These are phyloP conservation scores for Pterulicium gracile DNA, from an alignment of 1,284 basidiomycete genomes.

Conservation along the genomic window DNA sequence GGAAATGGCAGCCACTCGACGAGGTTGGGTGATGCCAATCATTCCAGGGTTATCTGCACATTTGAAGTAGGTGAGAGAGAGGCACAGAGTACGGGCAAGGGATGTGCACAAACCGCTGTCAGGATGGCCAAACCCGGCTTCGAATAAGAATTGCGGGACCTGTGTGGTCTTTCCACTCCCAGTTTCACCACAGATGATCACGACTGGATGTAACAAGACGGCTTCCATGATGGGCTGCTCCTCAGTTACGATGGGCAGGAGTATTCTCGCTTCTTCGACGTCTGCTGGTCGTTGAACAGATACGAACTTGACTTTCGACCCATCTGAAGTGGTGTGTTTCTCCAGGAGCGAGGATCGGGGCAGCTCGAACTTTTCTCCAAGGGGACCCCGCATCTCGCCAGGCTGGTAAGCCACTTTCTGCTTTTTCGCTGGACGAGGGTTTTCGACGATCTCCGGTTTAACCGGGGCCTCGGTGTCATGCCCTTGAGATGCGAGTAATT, in stretches of 20 bases:
- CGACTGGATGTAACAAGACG: constrained; percentile 79
- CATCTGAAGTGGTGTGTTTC: constrained; percentile 22
- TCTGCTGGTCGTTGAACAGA: constrained; percentile 59
- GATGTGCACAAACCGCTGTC: constrained; percentile 53
- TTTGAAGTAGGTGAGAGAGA: constrained; percentile 6
- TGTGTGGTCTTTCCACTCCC: constrained; percentile 99
- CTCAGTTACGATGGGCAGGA: constrained; percentile 86
- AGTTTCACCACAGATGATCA: constrained; percentile 94
- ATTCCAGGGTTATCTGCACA: constrained; percentile 87
- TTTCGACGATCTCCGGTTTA: constrained; percentile 9
- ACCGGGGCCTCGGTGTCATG: constrained; percentile 25
- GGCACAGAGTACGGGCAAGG: neutral
- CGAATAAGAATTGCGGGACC: constrained; percentile 93
- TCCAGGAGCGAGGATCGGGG: constrained; percentile 53
- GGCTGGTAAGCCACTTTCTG: constrained; percentile 24
- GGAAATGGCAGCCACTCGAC: constrained; percentile 94
- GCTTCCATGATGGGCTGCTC: constrained; percentile 94
- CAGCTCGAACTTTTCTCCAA: constrained; percentile 55
- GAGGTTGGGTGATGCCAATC: constrained; percentile 96
- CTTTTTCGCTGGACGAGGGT: constrained; percentile 27
- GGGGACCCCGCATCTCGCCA: constrained; percentile 48
- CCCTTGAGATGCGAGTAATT: constrained; percentile 51
- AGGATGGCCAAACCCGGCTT: constrained; percentile 88
- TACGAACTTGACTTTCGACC: constrained; percentile 35
- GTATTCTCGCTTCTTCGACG: constrained; percentile 68